A percentile compares a stretch with the other conserved stretches of the same genome.
Evolutionary conservation across 805 yeast species (phyloP).

Genomic region (Blastobotrys terrestris): DNA sequence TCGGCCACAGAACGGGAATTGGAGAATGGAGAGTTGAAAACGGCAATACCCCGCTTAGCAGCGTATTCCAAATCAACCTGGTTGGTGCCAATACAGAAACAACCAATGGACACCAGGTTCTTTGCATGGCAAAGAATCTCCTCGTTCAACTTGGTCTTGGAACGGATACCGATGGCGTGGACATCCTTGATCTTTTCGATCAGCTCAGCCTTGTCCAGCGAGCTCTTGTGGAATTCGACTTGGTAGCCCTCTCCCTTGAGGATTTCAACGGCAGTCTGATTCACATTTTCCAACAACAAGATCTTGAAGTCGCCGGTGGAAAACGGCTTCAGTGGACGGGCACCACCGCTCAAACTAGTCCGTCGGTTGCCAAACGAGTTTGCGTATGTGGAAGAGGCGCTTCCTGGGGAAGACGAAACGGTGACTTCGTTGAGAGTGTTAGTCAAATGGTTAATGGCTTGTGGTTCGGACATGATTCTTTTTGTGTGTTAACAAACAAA

Average conservation of each 20-base stretch:
- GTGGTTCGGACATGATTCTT: neutral
- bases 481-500: neutral
- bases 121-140: conserved; percentile 78
- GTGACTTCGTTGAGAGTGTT: neutral
- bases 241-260: conserved; percentile 91
- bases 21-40: conserved; percentile 97
- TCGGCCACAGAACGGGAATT: conserved; percentile 98
- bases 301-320: conserved; percentile 93
- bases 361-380: conserved; percentile 12
- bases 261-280: conserved; percentile 82
- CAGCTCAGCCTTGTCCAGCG: conserved; percentile 86
- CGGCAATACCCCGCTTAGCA: conserved; percentile 89
- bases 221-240: conserved; percentile 86
- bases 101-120: conserved; percentile 85
- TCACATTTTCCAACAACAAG: conserved; percentile 85
- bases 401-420: neutral
- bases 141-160: conserved; percentile 85
- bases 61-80: conserved; percentile 93
- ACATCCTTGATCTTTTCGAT: conserved; percentile 89
- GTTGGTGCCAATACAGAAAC: conserved; percentile 99
- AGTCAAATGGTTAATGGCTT: neutral
- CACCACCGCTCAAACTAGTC: conserved; percentile 9
- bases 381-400: neutral
- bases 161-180: conserved; percentile 97
- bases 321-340: conserved; percentile 79